Evolutionary conservation across 176 grass and related monocot genomes (phyloP).

Genomic region (Pontederia crassipes): DNA sequence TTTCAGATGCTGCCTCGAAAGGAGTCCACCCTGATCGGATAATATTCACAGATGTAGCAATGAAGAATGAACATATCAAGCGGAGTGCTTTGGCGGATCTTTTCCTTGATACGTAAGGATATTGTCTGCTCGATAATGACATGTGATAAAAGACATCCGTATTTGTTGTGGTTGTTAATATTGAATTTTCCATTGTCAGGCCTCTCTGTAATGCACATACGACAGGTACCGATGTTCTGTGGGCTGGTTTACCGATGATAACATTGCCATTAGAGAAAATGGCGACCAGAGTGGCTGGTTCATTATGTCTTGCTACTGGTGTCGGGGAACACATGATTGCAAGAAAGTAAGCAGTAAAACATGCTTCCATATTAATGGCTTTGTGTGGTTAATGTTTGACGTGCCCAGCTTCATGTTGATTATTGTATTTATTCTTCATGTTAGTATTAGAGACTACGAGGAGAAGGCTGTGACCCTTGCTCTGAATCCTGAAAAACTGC

Average conservation of each 20-base stretch:
- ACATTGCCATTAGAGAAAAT: slow-evolving; percentile 87
- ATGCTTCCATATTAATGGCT: neutral
- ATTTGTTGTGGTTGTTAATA: neutral
- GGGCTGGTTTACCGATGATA: slow-evolving; percentile 85
- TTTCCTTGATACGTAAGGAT: slow-evolving; percentile 75
- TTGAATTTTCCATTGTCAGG: slow-evolving; percentile 14
- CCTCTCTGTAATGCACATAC: slow-evolving; percentile 90
- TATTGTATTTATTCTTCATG: slow-evolving; percentile 14
- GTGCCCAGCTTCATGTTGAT: neutral
- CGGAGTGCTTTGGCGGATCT: slow-evolving; percentile 79
- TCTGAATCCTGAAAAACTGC: slow-evolving; percentile 48
- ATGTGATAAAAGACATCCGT: neutral
- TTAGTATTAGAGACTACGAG: slow-evolving; percentile 74
- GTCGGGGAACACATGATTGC: slow-evolving; percentile 83
- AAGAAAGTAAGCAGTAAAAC: slow-evolving; percentile 30
- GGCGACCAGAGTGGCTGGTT: slow-evolving; percentile 91
- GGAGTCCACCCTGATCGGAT: slow-evolving; percentile 71
- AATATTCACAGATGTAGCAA: slow-evolving; percentile 87
- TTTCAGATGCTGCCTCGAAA: slow-evolving; percentile 65
- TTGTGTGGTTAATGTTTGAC: neutral
- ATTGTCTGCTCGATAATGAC: slow-evolving; percentile 9
- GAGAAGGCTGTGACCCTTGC: slow-evolving; percentile 60
- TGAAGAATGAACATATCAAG: slow-evolving; percentile 80
- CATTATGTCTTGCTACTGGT: slow-evolving; percentile 56
- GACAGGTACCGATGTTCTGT: slow-evolving; percentile 75